Conservation (phyloP, 2,329 filamentous ascomycete genomes). For the Celoporthe dispersa region DNA sequence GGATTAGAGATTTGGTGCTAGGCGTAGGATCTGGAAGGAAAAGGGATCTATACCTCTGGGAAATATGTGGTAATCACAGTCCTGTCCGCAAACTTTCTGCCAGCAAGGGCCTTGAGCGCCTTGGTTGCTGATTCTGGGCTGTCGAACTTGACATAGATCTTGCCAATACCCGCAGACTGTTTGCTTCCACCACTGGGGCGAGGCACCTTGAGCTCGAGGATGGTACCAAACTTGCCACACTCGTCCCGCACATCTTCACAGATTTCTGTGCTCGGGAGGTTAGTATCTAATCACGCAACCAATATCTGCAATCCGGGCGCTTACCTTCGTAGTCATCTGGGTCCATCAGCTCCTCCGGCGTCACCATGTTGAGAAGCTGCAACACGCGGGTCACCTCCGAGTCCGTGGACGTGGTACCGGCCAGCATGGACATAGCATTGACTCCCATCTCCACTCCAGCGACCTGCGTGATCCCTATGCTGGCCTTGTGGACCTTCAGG, state of each 20-base stretch:
- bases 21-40: background rate
- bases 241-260: slow-evolving; percentile 93
- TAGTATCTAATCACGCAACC: background rate
- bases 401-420: slow-evolving; percentile 81
- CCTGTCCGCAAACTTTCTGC: slow-evolving; percentile 92
- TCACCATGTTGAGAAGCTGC: slow-evolving; percentile 98
- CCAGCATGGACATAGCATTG: slow-evolving; percentile 96
- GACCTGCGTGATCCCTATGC: slow-evolving; percentile 92
- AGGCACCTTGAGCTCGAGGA: slow-evolving; percentile 91
- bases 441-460: slow-evolving; percentile 93
- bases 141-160: slow-evolving; percentile 97
- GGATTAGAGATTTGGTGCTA: background rate
- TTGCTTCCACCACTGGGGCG: slow-evolving; percentile 82
- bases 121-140: slow-evolving; percentile 76
- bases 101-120: slow-evolving; percentile 86
- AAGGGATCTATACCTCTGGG: slow-evolving; percentile 70
- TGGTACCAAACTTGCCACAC: slow-evolving; percentile 84
- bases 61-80: slow-evolving; percentile 98
- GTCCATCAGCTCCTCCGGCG: slow-evolving; percentile 90
- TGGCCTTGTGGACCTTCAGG: slow-evolving; percentile 85
- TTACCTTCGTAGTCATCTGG: slow-evolving; percentile 93
- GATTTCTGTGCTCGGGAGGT: slow-evolving; percentile 70
- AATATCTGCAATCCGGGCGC: slow-evolving; percentile 31
- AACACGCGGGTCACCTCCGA: slow-evolving; percentile 82
- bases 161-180: slow-evolving; percentile 88